Evolutionary conservation across 495 filamentous ascomycete species (phyloP).

Genomic region (Astrothelium macrocarpum): DNA sequence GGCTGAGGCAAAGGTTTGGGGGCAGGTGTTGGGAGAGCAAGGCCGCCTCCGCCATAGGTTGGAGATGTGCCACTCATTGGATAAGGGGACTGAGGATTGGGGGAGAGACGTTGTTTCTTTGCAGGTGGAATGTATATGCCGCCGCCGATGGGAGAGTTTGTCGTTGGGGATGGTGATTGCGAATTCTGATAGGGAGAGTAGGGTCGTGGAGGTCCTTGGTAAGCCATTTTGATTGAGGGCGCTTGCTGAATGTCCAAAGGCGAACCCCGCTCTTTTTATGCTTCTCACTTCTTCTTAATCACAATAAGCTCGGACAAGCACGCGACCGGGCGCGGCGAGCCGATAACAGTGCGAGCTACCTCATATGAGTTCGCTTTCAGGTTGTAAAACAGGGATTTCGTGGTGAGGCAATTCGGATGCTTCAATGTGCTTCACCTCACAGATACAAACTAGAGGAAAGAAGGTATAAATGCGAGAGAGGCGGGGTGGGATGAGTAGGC

Average conservation of each 20-base stretch:
- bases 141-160: constrained; percentile 23
- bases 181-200: background rate
- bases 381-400: background rate
- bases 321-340: constrained; percentile 2
- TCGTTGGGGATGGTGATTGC: constrained; percentile 16
- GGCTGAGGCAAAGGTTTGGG: constrained; percentile 20
- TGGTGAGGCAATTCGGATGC: background rate
- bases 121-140: constrained; percentile 41
- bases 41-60: background rate
- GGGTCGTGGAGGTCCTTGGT: background rate
- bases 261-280: background rate
- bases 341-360: constrained; percentile 3
- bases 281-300: background rate
- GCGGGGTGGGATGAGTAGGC: background rate
- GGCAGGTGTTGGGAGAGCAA: background rate
- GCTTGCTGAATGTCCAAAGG: background rate
- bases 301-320: background rate
- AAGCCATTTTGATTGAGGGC: background rate
- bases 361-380: constrained; percentile 2
- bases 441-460: background rate
- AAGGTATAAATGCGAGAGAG: background rate
- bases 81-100: constrained; percentile 46
- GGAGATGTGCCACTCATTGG: constrained; percentile 21
- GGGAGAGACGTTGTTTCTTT: constrained; percentile 62
- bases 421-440: background rate